These are phyloP conservation scores for Ganoderma resinaceum DNA, from an alignment of 1,284 basidiomycete genomes.

Conservation along the genomic window DNA sequence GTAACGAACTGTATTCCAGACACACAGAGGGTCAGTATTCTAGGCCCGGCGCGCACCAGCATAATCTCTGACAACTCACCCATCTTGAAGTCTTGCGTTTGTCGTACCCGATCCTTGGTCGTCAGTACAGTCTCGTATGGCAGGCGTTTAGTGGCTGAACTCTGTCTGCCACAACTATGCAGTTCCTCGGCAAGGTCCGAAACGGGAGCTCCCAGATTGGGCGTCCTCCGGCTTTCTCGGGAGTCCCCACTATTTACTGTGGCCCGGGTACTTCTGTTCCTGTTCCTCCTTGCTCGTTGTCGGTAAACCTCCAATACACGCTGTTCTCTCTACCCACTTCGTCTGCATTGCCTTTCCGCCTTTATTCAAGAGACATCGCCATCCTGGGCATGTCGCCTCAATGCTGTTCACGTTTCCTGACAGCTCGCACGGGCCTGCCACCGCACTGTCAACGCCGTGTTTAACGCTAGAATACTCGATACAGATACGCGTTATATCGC, in stretches of 20 bases:
- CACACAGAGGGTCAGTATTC: slow-evolving; percentile 31
- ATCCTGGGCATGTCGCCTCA: neutral
- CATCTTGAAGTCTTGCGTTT: slow-evolving; percentile 63
- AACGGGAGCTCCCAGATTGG: neutral
- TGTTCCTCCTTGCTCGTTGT: neutral
- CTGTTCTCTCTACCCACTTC: neutral
- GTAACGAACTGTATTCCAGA: slow-evolving; percentile 78
- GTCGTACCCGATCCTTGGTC: slow-evolving; percentile 16
- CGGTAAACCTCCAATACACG: neutral
- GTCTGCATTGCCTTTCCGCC: neutral
- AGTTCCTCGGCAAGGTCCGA: slow-evolving; percentile 10
- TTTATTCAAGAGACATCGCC: neutral
- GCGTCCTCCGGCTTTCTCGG: neutral
- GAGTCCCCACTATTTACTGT: too few relatives aligned
- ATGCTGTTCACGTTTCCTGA: neutral
- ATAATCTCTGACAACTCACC: slow-evolving; percentile 51
- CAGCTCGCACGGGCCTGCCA: neutral
- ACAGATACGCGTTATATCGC: neutral
- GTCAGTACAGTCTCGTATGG: slow-evolving; percentile 33
- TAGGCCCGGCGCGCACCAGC: slow-evolving; percentile 5
- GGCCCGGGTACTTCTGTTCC: too few relatives aligned
- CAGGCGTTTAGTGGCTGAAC: slow-evolving; percentile 17
- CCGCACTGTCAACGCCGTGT: neutral
- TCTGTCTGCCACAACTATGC: slow-evolving; percentile 9
- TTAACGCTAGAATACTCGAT: neutral